These are phyloP conservation scores for Oenanthe sinensis DNA, from an alignment of 129 eudicot genomes.

Conservation along the genomic window DNA sequence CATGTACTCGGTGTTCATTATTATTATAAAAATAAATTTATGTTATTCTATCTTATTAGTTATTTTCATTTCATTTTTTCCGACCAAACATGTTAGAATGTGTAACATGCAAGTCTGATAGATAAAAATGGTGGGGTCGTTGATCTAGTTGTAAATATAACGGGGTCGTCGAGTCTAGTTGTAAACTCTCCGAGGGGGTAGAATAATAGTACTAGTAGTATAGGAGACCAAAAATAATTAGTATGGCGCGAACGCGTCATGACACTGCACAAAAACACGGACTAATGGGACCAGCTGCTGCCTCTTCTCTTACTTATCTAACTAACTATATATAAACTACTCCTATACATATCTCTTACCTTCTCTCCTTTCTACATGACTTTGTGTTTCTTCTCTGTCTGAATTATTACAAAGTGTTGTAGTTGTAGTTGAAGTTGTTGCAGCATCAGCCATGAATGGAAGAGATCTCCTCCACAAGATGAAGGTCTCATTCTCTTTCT, in stretches of 20 bases:
- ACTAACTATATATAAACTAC: background rate
- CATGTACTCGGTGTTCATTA: too few species aligned
- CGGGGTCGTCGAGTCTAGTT: too few species aligned
- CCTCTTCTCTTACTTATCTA: background rate
- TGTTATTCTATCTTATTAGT: too few species aligned
- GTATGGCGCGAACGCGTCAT: conserved; percentile 5
- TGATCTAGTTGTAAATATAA: too few species aligned
- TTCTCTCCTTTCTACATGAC: background rate
- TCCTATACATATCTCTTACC: too few species aligned
- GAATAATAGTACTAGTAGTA: too few species aligned
- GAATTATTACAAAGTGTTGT: background rate
- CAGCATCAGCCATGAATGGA: background rate
- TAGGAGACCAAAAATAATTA: background rate
- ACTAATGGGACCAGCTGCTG: background rate
- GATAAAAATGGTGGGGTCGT: too few species aligned
- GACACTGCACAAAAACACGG: background rate
- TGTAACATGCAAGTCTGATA: too few species aligned
- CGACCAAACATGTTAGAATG: too few species aligned
- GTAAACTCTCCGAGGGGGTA: background rate
- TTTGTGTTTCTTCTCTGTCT: background rate
- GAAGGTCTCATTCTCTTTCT: background rate
- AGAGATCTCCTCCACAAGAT: background rate
- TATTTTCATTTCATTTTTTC: too few species aligned
- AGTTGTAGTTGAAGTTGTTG: background rate
- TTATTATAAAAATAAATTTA: too few species aligned